phyloP scores from a whole-genome alignment of 208 protist species.

The Trypanosoma caninum region DNA sequence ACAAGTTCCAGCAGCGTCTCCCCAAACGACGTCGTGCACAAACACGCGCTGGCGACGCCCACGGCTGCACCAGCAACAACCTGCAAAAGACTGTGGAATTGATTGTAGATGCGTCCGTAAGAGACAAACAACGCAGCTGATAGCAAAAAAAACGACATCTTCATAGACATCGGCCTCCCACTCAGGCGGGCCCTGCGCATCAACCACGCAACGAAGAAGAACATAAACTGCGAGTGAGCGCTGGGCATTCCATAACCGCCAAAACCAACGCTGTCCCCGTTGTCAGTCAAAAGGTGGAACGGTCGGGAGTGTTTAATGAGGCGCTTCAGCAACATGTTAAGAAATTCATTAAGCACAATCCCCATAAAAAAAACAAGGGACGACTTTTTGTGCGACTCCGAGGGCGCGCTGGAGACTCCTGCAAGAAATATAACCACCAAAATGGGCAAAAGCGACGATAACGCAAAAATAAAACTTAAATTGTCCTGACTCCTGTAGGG shows the following conservation, averaged over 20 bases:
- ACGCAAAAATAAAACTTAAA: slow-evolving; percentile 53
- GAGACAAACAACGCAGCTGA: slow-evolving; percentile 38
- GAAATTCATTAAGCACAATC: slow-evolving; percentile 33
- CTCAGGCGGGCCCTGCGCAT: slow-evolving; percentile 9
- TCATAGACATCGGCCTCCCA: not conserved
- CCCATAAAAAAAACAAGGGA: slow-evolving; percentile 55
- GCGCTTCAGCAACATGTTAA: slow-evolving; percentile 53
- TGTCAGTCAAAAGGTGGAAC: slow-evolving; percentile 29
- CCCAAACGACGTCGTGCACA: slow-evolving; percentile 26
- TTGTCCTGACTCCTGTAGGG: slow-evolving; percentile 43
- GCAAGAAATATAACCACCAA: slow-evolving; percentile 59
- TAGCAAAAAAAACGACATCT: slow-evolving; percentile 27
- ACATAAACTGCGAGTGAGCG: slow-evolving; percentile 78
- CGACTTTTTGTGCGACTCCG: slow-evolving; percentile 27
- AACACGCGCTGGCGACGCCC: slow-evolving; percentile 31
- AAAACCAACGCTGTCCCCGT: not conserved
- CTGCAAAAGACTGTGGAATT: slow-evolving; percentile 61
- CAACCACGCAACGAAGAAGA: slow-evolving; percentile 61
- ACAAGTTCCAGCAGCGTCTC: slow-evolving; percentile 31
- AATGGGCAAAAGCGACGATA: slow-evolving; percentile 55
- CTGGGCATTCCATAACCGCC: slow-evolving; percentile 72
- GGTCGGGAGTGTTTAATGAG: slow-evolving; percentile 39
- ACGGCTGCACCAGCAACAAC: slow-evolving; percentile 49
- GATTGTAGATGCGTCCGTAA: slow-evolving; percentile 67
- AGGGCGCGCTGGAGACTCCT: slow-evolving; percentile 50